Conservation (phyloP, 305 asterid species). For the Andrographis paniculata region DNA sequence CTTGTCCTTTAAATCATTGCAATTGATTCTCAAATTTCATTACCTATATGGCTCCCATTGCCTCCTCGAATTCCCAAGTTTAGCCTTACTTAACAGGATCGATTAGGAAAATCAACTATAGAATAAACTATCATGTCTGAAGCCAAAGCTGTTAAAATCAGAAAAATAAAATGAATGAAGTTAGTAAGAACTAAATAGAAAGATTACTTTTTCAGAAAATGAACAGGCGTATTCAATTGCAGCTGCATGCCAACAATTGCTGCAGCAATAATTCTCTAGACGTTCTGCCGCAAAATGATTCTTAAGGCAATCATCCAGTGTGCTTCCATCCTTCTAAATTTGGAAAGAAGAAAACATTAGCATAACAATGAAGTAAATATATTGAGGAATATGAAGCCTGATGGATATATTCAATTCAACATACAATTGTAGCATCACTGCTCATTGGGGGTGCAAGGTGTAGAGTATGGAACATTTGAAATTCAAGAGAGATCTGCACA, state of each 20-base stretch:
- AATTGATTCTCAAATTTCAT: no score
- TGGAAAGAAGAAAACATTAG: constrained; percentile 15
- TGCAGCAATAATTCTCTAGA: constrained; percentile 67
- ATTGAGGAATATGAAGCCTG: not conserved
- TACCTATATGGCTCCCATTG: no score
- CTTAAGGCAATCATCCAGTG: constrained; percentile 64
- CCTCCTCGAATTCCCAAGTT: no score
- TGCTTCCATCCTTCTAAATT: constrained; percentile 57
- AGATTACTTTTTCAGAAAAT: constrained; percentile 21
- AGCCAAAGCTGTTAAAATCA: no score
- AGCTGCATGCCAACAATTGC: constrained; percentile 86
- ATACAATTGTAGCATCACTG: constrained; percentile 50
- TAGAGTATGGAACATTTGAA: constrained; percentile 66
- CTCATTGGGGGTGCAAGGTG: constrained; percentile 55
- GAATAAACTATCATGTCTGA: no score
- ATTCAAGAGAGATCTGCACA: constrained; percentile 74
- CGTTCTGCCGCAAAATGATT: constrained; percentile 58
- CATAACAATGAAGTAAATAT: constrained; percentile 14
- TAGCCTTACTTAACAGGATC: no score
- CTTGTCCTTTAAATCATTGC: no score
- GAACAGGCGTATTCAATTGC: constrained; percentile 48
- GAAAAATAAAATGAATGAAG: no score
- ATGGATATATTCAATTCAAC: constrained; percentile 20
- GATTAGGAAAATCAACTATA: no score
- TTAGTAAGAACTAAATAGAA: no score